Conservation (phyloP, 1,284 basidiomycete genomes). For the Kalmanozyma brasiliensis region DNA sequence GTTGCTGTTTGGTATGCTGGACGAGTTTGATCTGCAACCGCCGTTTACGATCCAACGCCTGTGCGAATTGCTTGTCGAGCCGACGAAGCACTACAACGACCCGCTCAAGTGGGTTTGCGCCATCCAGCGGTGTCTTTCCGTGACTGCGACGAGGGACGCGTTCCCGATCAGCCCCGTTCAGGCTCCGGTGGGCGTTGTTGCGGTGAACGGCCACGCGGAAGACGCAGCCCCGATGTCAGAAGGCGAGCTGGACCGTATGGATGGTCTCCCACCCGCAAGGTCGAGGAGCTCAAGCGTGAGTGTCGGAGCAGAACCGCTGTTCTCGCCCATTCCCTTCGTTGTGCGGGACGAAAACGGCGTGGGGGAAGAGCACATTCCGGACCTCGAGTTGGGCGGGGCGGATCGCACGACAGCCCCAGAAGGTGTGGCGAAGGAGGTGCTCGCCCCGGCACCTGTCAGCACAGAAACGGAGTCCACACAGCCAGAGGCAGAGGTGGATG, state of each 20-base stretch:
- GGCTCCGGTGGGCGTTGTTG: background rate
- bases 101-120: constrained; percentile 39
- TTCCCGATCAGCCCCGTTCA: constrained; percentile 44
- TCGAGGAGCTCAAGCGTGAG: constrained; percentile 14
- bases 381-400: constrained; percentile 34
- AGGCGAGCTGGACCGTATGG: constrained; percentile 35
- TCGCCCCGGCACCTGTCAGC: constrained; percentile 9
- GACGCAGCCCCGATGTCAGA: constrained; percentile 8
- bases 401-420: constrained; percentile 15
- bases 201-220: constrained; percentile 7
- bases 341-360: constrained; percentile 11
- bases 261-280: constrained; percentile 17
- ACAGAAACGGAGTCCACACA: too few relatives aligned
- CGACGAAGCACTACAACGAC: constrained; percentile 26
- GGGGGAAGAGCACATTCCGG: constrained; percentile 16
- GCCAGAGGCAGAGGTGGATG: background rate
- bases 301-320: constrained; percentile 22
- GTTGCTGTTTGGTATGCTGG: constrained; percentile 32
- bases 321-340: constrained; percentile 42
- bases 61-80: constrained; percentile 37
- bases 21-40: constrained; percentile 54
- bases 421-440: constrained; percentile 12
- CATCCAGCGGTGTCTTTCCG: constrained; percentile 34
- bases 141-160: constrained; percentile 50
- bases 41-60: constrained; percentile 59